Evolutionary conservation across 352 stramenopile species (phyloP).

Genomic region (Achlya hypogyna): DNA sequence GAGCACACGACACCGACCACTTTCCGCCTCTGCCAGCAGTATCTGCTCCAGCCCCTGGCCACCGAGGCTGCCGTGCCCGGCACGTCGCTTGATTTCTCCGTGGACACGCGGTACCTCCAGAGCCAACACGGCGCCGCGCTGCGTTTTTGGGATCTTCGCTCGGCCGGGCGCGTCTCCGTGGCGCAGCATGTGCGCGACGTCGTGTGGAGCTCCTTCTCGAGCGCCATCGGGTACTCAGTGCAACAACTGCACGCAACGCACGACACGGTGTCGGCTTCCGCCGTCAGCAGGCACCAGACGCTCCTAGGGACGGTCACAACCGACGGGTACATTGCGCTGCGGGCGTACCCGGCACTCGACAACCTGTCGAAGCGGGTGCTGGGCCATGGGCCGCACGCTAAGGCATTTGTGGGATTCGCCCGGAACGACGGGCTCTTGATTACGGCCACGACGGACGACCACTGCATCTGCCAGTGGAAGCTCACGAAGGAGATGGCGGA

Average conservation of each 20-base stretch:
- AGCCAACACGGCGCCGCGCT: slow-evolving; percentile 31
- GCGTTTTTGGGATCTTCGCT: slow-evolving; percentile 56
- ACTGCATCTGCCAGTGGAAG: slow-evolving; percentile 61
- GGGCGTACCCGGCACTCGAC: neutral
- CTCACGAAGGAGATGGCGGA: slow-evolving; percentile 41
- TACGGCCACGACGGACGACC: slow-evolving; percentile 32
- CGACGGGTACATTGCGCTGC: slow-evolving; percentile 21
- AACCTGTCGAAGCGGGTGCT: slow-evolving; percentile 2
- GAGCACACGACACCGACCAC: slow-evolving; percentile 17
- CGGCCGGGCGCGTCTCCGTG: slow-evolving; percentile 40
- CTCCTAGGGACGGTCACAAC: slow-evolving; percentile 21
- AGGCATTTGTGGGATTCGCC: slow-evolving; percentile 33
- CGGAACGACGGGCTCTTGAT: slow-evolving; percentile 50
- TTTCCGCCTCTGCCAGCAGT: slow-evolving; percentile 36
- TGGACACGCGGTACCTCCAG: slow-evolving; percentile 48
- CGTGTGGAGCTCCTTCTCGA: slow-evolving; percentile 46
- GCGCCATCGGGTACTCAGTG: slow-evolving; percentile 37
- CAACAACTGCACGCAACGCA: slow-evolving; percentile 16
- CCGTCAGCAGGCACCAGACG: slow-evolving; percentile 15
- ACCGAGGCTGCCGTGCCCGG: slow-evolving; percentile 25
- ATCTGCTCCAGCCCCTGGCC: slow-evolving; percentile 41
- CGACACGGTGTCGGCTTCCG: neutral
- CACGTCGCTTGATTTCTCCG: slow-evolving; percentile 53
- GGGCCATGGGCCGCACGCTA: slow-evolving; percentile 15
- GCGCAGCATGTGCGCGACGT: slow-evolving; percentile 34